Base-by-base conservation (phyloP, 306 rosid genomes). In the Cicer chorassanicum region DNA sequence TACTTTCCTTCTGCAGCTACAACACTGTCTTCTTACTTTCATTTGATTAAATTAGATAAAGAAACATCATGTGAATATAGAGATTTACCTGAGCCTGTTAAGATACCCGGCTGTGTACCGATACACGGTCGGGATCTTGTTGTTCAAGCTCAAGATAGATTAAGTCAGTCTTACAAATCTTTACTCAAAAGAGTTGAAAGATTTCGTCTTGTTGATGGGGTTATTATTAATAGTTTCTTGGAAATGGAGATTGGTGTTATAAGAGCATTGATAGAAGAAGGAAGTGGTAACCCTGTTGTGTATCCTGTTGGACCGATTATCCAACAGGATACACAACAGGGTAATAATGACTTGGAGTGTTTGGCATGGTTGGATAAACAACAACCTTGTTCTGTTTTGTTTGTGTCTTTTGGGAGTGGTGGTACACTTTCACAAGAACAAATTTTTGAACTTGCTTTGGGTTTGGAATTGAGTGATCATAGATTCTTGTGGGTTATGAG, bases 361-460 rank as follows among this genome's bases (percentile, higher is more conserved):
- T 2, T 71, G 1, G 4, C 5, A 51, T 84, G 84, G 84, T 67
- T 84, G 74, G 80, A 84, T n/a, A 57, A 38, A 21, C 82, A 84
- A 0, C 34, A 61, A 9, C 36, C 13, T 5, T 60, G 55, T 46
- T 80, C 84, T 0, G 84, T 84, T 34, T 10, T 84, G 65, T 82
- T 18, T 75, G 73, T 85, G 4, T 76, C 82, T 8, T 84, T 80
- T 50, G 84, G 87, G 44, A 73, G 77, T n/a, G 77, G 68, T 9
- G 77, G 77, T 7, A 73, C 77, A 24, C 44, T 73, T 50, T 70
- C 65, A 39, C 64, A 16, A 11, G 64, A 70, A 54, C 65, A 70
- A 41, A 11, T 40, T 53, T 2, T 9, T 16, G 75, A 70, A 40
- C 8, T 70, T 1, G 75, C 75, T 53, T 70, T 53, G 10, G 75